These are phyloP conservation scores for Filobasidium wieringae DNA, from an alignment of 768 basidiomycete genomes.

Conservation along the genomic window DNA sequence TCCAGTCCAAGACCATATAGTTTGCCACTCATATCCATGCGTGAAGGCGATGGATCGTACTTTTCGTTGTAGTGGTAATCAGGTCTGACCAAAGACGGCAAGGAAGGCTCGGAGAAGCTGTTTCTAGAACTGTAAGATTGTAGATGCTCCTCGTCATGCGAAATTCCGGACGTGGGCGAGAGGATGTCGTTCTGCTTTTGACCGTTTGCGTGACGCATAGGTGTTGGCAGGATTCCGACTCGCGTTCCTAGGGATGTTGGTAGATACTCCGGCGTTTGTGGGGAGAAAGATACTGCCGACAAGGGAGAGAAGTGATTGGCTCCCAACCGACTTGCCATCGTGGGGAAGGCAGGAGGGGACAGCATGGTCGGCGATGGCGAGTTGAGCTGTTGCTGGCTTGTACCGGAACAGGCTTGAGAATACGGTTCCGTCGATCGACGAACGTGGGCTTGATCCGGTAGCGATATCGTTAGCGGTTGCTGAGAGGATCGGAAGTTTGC, in stretches of 20 bases:
- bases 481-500: too few relatives aligned
- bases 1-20: constrained; percentile 6
- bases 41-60: not conserved
- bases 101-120: not conserved
- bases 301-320: constrained; percentile 15
- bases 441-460: constrained; percentile 2
- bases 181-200: constrained; percentile 7
- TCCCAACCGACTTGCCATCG: not conserved
- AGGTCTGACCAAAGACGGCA: not conserved
- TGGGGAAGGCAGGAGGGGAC: constrained; percentile 4
- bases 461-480: not conserved
- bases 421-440: constrained; percentile 11
- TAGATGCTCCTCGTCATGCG: not conserved
- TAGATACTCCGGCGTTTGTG: constrained; percentile 13
- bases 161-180: constrained; percentile 17
- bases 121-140: not conserved
- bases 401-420: constrained; percentile 8
- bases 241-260: constrained; percentile 10
- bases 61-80: not conserved
- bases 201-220: not conserved
- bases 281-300: constrained; percentile 18
- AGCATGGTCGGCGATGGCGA: constrained; percentile 1
- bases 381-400: not conserved
- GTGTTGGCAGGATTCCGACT: not conserved
- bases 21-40: not conserved